Conservation (phyloP, 306 rosid species). For the Pyrus bretschneideri region DNA sequence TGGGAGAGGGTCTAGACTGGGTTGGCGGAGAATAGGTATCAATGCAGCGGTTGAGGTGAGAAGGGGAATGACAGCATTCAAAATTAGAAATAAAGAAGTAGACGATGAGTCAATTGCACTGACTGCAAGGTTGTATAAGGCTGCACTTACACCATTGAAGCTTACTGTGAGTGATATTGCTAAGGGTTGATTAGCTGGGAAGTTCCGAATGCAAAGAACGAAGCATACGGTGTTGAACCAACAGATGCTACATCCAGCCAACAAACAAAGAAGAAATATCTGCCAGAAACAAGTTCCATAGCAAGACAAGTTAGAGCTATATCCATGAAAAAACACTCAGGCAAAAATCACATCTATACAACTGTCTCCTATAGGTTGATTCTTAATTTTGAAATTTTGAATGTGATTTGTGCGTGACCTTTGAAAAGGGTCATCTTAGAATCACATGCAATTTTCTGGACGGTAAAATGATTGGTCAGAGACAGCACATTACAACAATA, state of each 20-base stretch:
- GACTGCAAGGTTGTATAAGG: slow-evolving; percentile 81
- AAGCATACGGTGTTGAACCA: slow-evolving; percentile 99
- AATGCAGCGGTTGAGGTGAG: slow-evolving; percentile 57
- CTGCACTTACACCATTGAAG: slow-evolving; percentile 95
- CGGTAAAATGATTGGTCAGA: too few species aligned
- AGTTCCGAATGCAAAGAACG: slow-evolving; percentile 81
- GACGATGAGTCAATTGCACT: slow-evolving; percentile 67
- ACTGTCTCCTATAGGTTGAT: neutral
- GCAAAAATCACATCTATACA: neutral
- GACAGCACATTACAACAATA: neutral
- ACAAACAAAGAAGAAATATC: slow-evolving; percentile 71
- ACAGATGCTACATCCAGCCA: slow-evolving; percentile 90
- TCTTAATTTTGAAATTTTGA: neutral
- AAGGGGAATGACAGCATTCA: slow-evolving; percentile 74
- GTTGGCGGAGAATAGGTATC: slow-evolving; percentile 74
- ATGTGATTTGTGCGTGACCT: neutral
- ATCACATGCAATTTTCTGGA: neutral
- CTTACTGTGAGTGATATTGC: slow-evolving; percentile 90
- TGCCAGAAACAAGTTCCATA: slow-evolving; percentile 5
- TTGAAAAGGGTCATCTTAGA: neutral
- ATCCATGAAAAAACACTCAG: neutral
- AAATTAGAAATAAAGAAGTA: slow-evolving; percentile 40
- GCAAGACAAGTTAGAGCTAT: neutral
- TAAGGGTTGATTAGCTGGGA: slow-evolving; percentile 69
- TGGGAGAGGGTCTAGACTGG: slow-evolving; percentile 55